Conservation (phyloP, 2,329 filamentous ascomycete species). For the Aspergillus carbonarius region DNA sequence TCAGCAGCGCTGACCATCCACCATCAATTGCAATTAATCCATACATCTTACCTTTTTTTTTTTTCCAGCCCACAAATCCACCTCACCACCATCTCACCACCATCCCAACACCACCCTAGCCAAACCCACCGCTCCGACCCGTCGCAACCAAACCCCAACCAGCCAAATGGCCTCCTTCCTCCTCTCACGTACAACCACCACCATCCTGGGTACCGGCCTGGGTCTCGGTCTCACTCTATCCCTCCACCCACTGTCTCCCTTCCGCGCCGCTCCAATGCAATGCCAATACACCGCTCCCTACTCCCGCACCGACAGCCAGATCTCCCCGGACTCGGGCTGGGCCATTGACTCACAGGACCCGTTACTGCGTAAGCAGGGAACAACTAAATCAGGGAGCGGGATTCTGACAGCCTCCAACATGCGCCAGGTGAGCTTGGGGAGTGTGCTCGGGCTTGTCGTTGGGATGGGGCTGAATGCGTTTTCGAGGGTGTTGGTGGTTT, state of each 20-base stretch:
- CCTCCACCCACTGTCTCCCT: conserved; percentile 35
- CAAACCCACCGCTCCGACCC: background rate
- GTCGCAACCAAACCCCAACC: conserved; percentile 4
- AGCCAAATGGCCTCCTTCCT: conserved; percentile 29
- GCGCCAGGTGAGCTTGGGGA: conserved; percentile 47
- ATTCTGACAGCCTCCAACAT: conserved; percentile 38
- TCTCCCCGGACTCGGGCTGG: conserved; percentile 26
- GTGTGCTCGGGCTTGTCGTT: conserved; percentile 44
- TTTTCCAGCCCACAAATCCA: too few relatives aligned
- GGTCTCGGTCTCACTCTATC: conserved; percentile 36
- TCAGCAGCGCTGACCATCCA: background rate
- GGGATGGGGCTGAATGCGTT: conserved; percentile 47
- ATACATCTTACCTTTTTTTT: background rate
- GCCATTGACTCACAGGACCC: conserved; percentile 25
- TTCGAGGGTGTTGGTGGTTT: conserved; percentile 44
- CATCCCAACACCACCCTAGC: background rate
- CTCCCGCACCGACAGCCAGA: conserved; percentile 18
- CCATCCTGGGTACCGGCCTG: conserved; percentile 36
- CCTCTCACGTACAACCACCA: conserved; percentile 24
- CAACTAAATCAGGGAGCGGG: conserved; percentile 17
- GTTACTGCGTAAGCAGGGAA: conserved; percentile 26
- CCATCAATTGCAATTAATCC: background rate
- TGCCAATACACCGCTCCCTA: conserved; percentile 37
- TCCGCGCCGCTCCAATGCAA: conserved; percentile 36
- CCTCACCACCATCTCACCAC: background rate